phyloP scores from a whole-genome alignment of 179 eudicot species.

The Patellifolia procumbens region DNA sequence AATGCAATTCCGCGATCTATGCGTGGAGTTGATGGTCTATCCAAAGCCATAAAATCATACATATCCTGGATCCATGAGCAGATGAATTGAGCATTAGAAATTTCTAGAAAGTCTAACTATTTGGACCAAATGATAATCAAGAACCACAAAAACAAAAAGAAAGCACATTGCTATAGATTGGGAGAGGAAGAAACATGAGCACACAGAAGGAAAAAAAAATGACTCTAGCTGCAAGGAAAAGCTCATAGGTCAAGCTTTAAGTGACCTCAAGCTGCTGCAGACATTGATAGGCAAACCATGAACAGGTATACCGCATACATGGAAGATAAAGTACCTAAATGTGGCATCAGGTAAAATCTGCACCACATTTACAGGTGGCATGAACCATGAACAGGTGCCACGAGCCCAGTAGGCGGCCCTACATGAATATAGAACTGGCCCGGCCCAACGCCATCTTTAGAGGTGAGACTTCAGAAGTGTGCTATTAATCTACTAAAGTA shows the following conservation, averaged over 20 bases:
- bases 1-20: constrained; percentile 98
- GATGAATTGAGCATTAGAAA: constrained; percentile 12
- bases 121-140: background rate
- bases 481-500: no score
- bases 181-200: background rate
- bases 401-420: no score
- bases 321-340: background rate
- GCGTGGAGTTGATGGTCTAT: constrained; percentile 88
- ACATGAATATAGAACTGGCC: no score
- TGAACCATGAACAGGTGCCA: no score
- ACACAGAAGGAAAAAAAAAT: background rate
- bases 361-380: no score
- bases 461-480: no score
- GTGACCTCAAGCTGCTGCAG: background rate
- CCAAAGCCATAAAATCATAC: constrained; percentile 99
- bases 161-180: background rate
- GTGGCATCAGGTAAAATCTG: background rate
- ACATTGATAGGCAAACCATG: background rate
- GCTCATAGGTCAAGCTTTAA: constrained; percentile 3
- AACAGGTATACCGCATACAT: background rate
- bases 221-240: background rate
- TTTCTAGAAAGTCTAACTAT: background rate
- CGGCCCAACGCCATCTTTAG: no score
- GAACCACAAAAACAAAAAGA: no score
- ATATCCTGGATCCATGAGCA: constrained; percentile 70